Percentiles rank a stretch among this genome's conserved stretches.
Evolutionary conservation across 495 filamentous ascomycete species (phyloP).

Genomic region (Aspergillus homomorphus): DNA sequence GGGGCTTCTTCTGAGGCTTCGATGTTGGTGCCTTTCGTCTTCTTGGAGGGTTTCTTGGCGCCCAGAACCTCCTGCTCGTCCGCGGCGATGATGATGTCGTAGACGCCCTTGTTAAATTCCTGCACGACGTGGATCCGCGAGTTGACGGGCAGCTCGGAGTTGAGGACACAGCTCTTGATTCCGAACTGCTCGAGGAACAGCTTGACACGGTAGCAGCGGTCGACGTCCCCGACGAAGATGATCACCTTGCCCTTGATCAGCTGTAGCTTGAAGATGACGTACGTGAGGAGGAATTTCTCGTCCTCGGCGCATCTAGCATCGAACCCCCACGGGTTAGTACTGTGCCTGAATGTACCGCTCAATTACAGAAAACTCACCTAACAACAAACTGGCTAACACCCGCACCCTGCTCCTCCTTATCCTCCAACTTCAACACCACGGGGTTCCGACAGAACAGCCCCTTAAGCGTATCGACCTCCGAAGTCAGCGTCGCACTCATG

Average conservation of each 20-base stretch:
- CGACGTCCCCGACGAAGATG: constrained; percentile 90
- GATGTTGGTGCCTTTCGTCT: constrained; percentile 26
- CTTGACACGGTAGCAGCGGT: constrained; percentile 90
- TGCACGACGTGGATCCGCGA: constrained; percentile 91
- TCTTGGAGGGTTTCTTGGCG: constrained; percentile 33
- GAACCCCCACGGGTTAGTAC: constrained; percentile 14
- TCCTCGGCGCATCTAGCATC: constrained; percentile 78
- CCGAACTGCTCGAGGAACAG: constrained; percentile 96
- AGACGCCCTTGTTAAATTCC: constrained; percentile 93
- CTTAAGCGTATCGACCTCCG: constrained; percentile 83
- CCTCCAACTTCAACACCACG: constrained; percentile 71
- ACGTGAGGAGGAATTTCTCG: constrained; percentile 91
- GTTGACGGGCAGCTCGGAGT: constrained; percentile 91
- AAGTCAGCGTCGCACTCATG: constrained; percentile 87
- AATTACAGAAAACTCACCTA: constrained; percentile 45
- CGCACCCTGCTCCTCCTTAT: constrained; percentile 65
- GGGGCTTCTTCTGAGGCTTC: constrained; percentile 19
- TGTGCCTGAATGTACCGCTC: neutral
- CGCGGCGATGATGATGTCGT: constrained; percentile 95
- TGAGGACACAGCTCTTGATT: constrained; percentile 88
- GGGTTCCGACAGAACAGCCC: constrained; percentile 83
- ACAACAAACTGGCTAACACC: constrained; percentile 84
- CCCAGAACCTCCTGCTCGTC: constrained; percentile 89
- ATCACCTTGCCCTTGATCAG: constrained; percentile 92
- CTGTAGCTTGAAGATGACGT: constrained; percentile 92